Conservation (phyloP, 2,329 filamentous ascomycete species). For the Fusarium sp. region DNA sequence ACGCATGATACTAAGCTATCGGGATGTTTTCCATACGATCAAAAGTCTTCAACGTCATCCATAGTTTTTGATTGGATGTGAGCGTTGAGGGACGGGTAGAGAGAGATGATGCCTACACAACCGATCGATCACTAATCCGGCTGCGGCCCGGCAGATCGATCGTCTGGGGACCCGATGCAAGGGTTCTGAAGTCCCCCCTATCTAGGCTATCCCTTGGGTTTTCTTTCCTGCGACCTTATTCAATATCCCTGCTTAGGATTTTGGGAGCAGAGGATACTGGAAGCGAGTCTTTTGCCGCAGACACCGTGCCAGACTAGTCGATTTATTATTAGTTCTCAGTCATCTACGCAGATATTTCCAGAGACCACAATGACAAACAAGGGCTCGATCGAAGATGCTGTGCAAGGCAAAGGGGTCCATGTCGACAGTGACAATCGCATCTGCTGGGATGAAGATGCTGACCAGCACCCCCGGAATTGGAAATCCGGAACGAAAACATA, state of each 20-base stretch:
- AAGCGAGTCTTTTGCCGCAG: not conserved
- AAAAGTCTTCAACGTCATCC: not conserved
- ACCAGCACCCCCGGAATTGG: not conserved
- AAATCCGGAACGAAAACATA: not conserved
- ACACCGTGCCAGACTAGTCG: not conserved
- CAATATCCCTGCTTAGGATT: too few relatives aligned
- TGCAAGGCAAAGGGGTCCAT: not conserved
- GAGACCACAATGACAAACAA: not conserved
- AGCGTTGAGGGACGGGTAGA: not conserved
- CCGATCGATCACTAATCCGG: not conserved
- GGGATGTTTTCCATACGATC: accelerated
- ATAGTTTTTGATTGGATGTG: accelerated
- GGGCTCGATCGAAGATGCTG: not conserved
- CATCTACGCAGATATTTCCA: accelerated
- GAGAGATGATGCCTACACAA: not conserved
- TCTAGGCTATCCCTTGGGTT: not conserved
- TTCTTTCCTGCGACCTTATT: accelerated
- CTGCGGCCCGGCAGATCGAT: not conserved
- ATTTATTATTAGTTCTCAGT: not conserved
- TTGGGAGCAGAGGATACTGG: accelerated
- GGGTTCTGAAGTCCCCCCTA: not conserved
- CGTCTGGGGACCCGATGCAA: not conserved
- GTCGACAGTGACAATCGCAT: not conserved
- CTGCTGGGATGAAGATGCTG: not conserved
- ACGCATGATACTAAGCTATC: accelerated